Conservation (phyloP, 2,329 filamentous ascomycete genomes). For the Cryphonectria nitschkei region DNA sequence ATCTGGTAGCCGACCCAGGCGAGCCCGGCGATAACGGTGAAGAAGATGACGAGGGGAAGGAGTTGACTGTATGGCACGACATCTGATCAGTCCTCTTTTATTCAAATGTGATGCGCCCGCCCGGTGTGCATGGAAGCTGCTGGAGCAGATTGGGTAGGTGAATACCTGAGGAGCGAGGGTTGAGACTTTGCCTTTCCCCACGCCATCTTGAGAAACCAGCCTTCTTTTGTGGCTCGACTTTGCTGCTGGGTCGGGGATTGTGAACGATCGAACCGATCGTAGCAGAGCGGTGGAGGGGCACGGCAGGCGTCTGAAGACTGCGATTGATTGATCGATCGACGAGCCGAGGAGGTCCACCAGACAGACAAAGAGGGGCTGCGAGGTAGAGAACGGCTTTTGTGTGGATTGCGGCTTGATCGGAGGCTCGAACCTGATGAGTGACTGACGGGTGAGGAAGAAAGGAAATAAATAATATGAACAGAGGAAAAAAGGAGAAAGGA, state of each 20-base stretch:
- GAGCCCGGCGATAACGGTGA: constrained; percentile 58
- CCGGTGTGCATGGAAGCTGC: neutral
- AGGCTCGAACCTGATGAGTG: neutral
- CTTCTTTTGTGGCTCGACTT: neutral
- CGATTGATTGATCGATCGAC: constrained; percentile 3
- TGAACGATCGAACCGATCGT: neutral
- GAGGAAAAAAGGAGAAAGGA: neutral
- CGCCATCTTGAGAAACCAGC: constrained; percentile 22
- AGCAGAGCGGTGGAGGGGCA: constrained; percentile 1
- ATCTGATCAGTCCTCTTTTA: constrained; percentile 1
- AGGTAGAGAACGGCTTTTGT: neutral
- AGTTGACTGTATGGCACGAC: constrained; percentile 52
- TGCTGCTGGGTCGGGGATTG: neutral
- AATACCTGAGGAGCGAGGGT: constrained; percentile 24
- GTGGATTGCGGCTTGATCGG: neutral
- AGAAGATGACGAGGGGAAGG: constrained; percentile 67
- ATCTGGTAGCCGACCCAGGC: constrained; percentile 74
- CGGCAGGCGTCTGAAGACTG: constrained; percentile 1
- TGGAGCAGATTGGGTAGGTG: neutral
- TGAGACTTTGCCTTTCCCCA: constrained; percentile 26
- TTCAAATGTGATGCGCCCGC: neutral
- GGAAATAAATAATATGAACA: neutral
- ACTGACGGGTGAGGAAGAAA: neutral
- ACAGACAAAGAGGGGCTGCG: neutral
- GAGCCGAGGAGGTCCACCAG: constrained; percentile 5